Conservation (phyloP, 1,284 basidiomycete genomes). For the Cutaneotrichosporon mucoides region DNA sequence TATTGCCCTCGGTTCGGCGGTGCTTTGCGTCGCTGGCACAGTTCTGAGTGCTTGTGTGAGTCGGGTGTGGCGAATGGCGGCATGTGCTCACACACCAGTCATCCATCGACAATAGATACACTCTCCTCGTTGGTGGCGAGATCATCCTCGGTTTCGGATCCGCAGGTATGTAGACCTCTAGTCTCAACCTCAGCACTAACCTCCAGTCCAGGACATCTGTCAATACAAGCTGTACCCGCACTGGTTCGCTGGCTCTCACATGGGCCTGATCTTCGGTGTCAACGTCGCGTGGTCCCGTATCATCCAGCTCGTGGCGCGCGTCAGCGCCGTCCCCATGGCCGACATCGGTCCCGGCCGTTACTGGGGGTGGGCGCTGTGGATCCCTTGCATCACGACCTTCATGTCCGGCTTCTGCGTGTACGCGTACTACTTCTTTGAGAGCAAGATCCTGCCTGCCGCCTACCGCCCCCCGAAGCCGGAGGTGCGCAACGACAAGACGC, state of each 20-base stretch:
- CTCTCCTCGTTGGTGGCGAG: constrained; percentile 30
- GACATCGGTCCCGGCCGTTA: constrained; percentile 25
- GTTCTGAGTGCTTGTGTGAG: constrained; percentile 17
- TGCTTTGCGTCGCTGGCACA: constrained; percentile 1
- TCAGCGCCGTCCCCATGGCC: constrained; percentile 37
- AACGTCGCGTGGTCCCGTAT: constrained; percentile 38
- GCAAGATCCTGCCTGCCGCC: constrained; percentile 20
- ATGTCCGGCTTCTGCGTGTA: constrained; percentile 15
- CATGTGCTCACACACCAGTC: constrained; percentile 21
- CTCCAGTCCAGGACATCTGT: constrained; percentile 18
- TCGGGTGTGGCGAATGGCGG: neutral
- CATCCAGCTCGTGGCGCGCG: constrained; percentile 30
- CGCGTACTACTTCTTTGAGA: constrained; percentile 43
- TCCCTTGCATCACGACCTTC: constrained; percentile 9
- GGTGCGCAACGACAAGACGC: constrained; percentile 9
- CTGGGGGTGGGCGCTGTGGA: constrained; percentile 44
- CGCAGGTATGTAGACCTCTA: neutral
- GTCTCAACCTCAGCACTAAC: neutral
- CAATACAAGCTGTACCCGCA: constrained; percentile 42
- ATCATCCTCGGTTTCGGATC: constrained; percentile 38
- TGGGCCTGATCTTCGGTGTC: constrained; percentile 36
- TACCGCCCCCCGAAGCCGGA: constrained; percentile 11
- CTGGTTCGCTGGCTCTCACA: constrained; percentile 35
- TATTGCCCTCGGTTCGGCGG: constrained; percentile 10
- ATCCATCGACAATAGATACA: constrained; percentile 20